phyloP scores from a whole-genome alignment of 257 asterid species.

The Verbena officinalis region DNA sequence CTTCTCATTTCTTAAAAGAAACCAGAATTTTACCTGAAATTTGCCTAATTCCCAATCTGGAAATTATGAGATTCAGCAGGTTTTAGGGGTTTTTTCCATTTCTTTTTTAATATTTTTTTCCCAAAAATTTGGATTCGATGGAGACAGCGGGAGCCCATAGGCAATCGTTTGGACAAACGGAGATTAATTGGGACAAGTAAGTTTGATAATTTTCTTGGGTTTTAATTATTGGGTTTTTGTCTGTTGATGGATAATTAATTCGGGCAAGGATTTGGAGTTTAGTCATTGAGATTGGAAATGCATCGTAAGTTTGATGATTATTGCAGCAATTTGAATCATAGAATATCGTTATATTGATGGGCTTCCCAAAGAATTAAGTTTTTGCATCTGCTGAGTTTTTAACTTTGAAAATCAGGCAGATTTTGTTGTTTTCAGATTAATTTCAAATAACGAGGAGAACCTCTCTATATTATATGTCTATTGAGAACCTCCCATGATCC shows the following conservation, averaged over 20 bases:
- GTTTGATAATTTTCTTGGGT: conserved; percentile 31
- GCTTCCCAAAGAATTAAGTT: not conserved
- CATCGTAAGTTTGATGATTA: not conserved
- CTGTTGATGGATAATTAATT: not conserved
- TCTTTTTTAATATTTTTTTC: not conserved
- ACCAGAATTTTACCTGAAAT: not conserved
- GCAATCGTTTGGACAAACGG: conserved; percentile 63
- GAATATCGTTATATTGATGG: not conserved
- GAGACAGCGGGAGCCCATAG: conserved; percentile 54
- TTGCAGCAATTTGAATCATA: not conserved
- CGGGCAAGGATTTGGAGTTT: conserved; percentile 6
- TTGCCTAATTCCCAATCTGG: not conserved
- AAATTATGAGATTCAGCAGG: conserved; percentile 15
- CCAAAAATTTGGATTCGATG: conserved; percentile 42
- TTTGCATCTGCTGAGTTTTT: conserved; percentile 22
- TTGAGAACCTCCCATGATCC: conserved; percentile 10
- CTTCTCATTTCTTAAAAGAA: not conserved
- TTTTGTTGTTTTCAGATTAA: conserved; percentile 3
- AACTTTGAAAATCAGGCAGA: not conserved
- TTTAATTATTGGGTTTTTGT: not conserved
- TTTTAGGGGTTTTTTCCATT: conserved; percentile 29
- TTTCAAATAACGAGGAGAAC: no score
- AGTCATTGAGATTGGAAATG: conserved; percentile 4
- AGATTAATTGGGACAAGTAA: conserved; percentile 94
- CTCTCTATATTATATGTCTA: no score